A percentile compares a stretch with the other conserved stretches of the same genome.
Evolutionary conservation across 768 basidiomycete genomes (phyloP).

Genomic region (Polyporus arcularius): DNA sequence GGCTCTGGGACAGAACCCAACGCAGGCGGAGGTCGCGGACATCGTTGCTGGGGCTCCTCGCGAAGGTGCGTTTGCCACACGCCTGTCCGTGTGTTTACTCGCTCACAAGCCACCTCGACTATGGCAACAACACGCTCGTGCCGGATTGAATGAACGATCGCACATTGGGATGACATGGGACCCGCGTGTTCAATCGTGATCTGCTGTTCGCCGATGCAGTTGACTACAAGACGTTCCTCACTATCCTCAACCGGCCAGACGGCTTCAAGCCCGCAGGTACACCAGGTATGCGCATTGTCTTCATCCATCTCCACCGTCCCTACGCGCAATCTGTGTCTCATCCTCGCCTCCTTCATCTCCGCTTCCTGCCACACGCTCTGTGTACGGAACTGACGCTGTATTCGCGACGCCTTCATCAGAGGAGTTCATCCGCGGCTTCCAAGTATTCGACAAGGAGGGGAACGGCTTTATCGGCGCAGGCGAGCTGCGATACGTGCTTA

Average conservation of each 20-base stretch:
- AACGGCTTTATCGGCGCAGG: slow-evolving; percentile 92
- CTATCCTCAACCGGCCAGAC: slow-evolving; percentile 91
- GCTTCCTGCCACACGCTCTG: not conserved
- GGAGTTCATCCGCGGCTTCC: slow-evolving; percentile 99
- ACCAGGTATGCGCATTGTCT: slow-evolving; percentile 58
- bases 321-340: not conserved
- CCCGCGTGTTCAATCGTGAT: not conserved
- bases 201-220: slow-evolving; percentile 47
- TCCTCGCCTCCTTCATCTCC: slow-evolving; percentile 1
- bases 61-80: slow-evolving; percentile 59
- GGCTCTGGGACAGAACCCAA: slow-evolving; percentile 98
- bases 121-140: not conserved
- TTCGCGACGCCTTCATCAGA: slow-evolving; percentile 47
- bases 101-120: not conserved
- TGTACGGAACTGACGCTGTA: not conserved
- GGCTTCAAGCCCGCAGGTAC: slow-evolving; percentile 98
- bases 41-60: slow-evolving; percentile 72
- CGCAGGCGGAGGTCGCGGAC: slow-evolving; percentile 93
- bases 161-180: not conserved
- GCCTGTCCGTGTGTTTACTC: not conserved
- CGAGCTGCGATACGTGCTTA: slow-evolving; percentile 79
- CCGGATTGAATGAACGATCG: not conserved
- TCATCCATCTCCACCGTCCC: not conserved
- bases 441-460: slow-evolving; percentile 96
- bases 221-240: slow-evolving; percentile 89